Base-by-base conservation (phyloP, 352 stramenopile genomes). In the Phytophthora fragariaefolia region DNA sequence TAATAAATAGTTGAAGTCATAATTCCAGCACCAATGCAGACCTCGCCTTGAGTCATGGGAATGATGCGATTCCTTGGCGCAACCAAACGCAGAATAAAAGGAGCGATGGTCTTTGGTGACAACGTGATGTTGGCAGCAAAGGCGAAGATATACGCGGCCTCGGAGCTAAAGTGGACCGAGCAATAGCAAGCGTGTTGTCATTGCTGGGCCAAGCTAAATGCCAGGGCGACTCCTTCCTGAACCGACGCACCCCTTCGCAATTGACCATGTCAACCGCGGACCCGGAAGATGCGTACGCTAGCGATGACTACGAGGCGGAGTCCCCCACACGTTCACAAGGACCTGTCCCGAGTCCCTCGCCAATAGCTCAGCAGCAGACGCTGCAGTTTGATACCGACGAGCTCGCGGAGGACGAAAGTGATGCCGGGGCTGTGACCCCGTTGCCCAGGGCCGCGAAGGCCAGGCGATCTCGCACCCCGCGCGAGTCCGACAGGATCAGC, bases 271-370 rank as follows among this genome's bases (percentile, higher is more conserved):
- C 72, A 58, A 48, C 62, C 45, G 48, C 48, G 20, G 60, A 65
- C 46, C 36, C 55, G 2, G 58, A 68, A 34, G 72, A 69, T 27
- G 58, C 34, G 32, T 78, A 80, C n/a, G 61, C 17, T 4, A 72
- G 66, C 40, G 73, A 77, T 27, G 73, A 77, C 23, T 76, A 80
- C 46, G 73, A 76, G 18, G 10, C 40, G 9, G 73, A 80, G 45
- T 75, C 72, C 3, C 72, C 72, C 4, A 48, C 53, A 18, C 53
- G 45, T 13, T 24, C 43, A 15, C 46, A 69, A 27, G 26, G 48
- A 1, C 13, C 26, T 1, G n/a, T n/a, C n/a, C 4, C 5, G 0
- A 48, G 7, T 18, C 26, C 45, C 50, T 17, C 48, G 0, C 13
- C 28, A 18, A 17, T 43, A 23, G 17, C 4, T 52, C 26, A 28